Base-by-base conservation (phyloP, 2,329 filamentous ascomycete genomes). In the Fusarium proliferatum region DNA sequence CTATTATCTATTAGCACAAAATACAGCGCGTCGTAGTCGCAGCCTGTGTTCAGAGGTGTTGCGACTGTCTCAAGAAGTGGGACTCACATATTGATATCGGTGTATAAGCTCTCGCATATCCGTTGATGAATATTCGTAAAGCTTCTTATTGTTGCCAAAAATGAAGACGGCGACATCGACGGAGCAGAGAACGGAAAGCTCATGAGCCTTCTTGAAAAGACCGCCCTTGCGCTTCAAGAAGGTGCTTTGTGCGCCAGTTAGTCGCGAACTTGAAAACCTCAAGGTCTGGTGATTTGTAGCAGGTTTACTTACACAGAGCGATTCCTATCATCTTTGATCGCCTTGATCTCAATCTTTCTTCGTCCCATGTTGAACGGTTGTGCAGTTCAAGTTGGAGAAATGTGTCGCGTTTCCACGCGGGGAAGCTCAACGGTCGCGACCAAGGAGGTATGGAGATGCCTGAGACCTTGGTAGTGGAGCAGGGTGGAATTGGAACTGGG, bases 341-440 rank as follows among this genome's bases (percentile, higher is more conserved):
- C 94, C 86, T 98, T 98, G 88, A 99, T 98, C 87, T 98, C 96
- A 82, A 99, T 99, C 91, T 99, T 99, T 89, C 96, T 92, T 84
- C 96, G 92, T 83, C 96, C 96, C 96, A 99, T 99, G 59, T 52
- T 81, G 72, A 75, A 57, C 64, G 58, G 39, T 58, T 64, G 62
- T 74, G 58, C 59, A 52, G 61, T 28, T 71, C 39, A 64, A 62
- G 30, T 61, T 65, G 72, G 66, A 64, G 55, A 61, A 66, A 55
- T 62, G 67, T 39, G 61, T 75, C 73, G 73, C 69, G 70, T 71
- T 72, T 77, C 55, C 64, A 76, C 64, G 71, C 71, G 72, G 72
- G 71, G 68, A 64, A 63, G 58, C 53, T 52, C 43, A 56, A 61
- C 23, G 58, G 62, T 72, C 61, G 67, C 61, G 67, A 56, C 46